These are phyloP conservation scores for Neurospora sublineolata DNA, from an alignment of 495 filamentous ascomycete species.

Conservation along the genomic window DNA sequence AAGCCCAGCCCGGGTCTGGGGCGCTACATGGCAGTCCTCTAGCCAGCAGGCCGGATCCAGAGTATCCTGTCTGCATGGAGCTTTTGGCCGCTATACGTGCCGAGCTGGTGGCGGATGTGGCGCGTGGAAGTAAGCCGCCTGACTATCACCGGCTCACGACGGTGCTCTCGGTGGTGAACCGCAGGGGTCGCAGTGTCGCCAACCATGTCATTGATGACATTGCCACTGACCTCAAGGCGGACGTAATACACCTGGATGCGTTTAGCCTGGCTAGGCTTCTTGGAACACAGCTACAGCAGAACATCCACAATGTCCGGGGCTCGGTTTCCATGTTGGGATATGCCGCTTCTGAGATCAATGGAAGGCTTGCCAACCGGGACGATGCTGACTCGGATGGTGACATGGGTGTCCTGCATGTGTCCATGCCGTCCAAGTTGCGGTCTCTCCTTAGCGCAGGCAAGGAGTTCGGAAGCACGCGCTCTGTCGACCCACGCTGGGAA, in stretches of 20 bases:
- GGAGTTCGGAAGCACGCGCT: not conserved
- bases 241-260: conserved; percentile 66
- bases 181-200: conserved; percentile 21
- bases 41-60: conserved; percentile 11
- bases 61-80: conserved; percentile 23
- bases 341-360: conserved; percentile 38
- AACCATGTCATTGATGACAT: conserved; percentile 30
- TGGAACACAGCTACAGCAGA: conserved; percentile 61
- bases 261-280: conserved; percentile 71
- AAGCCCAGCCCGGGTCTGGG: not conserved
- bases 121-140: conserved; percentile 8
- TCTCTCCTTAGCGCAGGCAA: conserved; percentile 8
- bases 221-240: conserved; percentile 51
- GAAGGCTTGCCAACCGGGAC: conserved; percentile 13
- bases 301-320: conserved; percentile 29
- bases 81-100: conserved; percentile 25
- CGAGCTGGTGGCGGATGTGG: conserved; percentile 19
- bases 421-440: conserved; percentile 15
- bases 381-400: conserved; percentile 7
- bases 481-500: conserved; percentile 28
- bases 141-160: conserved; percentile 25
- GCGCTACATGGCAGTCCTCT: conserved; percentile 13
- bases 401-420: conserved; percentile 11
- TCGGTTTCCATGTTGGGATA: conserved; percentile 52
- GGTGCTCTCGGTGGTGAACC: conserved; percentile 26